Percentiles rank a stretch among this genome's conserved stretches.
Evolutionary conservation across 148 eudicot species (phyloP).

Genomic region (Beta vulgaris): DNA sequence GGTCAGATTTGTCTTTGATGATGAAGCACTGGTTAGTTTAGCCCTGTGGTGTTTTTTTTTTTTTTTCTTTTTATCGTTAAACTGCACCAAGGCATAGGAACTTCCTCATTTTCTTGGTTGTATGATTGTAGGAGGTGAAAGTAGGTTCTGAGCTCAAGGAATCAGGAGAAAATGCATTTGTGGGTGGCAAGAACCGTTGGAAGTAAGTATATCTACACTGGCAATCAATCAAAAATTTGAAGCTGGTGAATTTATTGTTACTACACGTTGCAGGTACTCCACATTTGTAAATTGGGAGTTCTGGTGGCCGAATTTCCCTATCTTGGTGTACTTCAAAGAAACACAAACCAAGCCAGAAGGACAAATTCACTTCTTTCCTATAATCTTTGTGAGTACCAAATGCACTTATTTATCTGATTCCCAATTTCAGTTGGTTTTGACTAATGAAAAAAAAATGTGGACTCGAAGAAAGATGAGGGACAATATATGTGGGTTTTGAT

Average conservation of each 20-base stretch:
- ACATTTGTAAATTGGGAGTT: constrained; percentile 95
- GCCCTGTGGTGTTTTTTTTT: background rate
- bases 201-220: constrained; percentile 56
- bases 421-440: background rate
- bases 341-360: constrained; percentile 96
- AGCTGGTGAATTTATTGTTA: background rate
- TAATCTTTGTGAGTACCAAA: constrained; percentile 73
- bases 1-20: constrained; percentile 94
- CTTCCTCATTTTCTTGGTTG: background rate
- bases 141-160: constrained; percentile 81
- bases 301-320: constrained; percentile 98
- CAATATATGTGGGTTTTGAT: background rate
- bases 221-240: background rate
- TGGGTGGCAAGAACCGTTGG: constrained; percentile 98
- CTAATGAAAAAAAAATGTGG: background rate
- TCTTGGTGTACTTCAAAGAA: constrained; percentile 93
- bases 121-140: constrained; percentile 70
- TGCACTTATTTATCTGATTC: background rate
- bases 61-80: too few relatives aligned
- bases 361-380: constrained; percentile 90
- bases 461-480: background rate
- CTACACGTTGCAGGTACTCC: constrained; percentile 59
- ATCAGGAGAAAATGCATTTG: constrained; percentile 85
- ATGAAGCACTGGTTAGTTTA: constrained; percentile 82
- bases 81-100: background rate